These are phyloP conservation scores for Ustilago tritici DNA, from an alignment of 1,284 basidiomycete genomes.

Conservation along the genomic window DNA sequence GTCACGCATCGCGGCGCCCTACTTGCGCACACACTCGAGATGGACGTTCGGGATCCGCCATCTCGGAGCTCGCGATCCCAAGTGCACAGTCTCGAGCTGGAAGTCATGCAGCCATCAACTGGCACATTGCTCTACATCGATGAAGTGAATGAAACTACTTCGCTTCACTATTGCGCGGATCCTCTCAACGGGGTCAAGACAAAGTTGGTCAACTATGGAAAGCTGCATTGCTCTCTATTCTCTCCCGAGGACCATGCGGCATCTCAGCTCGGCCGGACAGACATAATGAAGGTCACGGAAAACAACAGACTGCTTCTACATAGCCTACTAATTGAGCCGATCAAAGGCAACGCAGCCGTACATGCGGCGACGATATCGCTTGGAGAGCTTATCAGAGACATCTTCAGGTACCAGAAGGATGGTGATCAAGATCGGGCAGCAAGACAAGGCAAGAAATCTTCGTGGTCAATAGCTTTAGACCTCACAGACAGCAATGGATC, in stretches of 20 bases:
- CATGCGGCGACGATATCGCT: conserved; percentile 19
- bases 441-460: neutral
- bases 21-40: neutral
- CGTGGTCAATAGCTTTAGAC: conserved; percentile 11
- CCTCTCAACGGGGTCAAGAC: conserved; percentile 19
- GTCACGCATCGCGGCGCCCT: conserved; percentile 20
- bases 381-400: conserved; percentile 11
- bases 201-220: conserved; percentile 9
- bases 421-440: neutral
- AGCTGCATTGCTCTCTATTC: conserved; percentile 18
- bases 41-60: neutral
- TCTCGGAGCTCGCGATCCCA: neutral
- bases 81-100: neutral
- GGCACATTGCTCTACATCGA: conserved; percentile 13
- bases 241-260: neutral
- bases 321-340: neutral
- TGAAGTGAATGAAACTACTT: neutral
- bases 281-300: neutral
- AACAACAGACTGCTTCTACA: neutral
- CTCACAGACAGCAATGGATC: neutral
- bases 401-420: neutral
- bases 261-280: neutral
- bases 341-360: conserved; percentile 7
- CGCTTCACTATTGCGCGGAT: neutral
- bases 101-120: conserved; percentile 10